Evolutionary conservation across 1,139 yeast species (phyloP).

Genomic region (Blastobotrys elegans): DNA sequence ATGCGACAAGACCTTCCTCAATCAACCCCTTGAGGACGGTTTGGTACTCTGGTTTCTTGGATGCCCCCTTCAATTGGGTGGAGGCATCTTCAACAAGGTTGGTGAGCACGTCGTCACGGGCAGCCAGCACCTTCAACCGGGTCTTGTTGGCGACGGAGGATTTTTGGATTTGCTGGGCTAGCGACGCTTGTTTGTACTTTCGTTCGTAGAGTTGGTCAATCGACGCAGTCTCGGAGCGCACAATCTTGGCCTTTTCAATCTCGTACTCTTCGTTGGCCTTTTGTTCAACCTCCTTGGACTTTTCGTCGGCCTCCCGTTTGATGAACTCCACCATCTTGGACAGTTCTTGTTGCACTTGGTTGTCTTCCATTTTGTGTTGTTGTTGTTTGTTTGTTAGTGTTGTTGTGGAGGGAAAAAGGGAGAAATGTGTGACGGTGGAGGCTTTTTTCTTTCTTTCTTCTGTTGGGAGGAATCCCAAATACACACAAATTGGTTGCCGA

Average conservation of each 20-base stretch:
- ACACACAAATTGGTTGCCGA: too few species aligned
- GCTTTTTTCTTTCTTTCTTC: too few species aligned
- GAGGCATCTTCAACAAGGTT: conserved; percentile 70
- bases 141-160: conserved; percentile 94
- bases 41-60: conserved; percentile 56
- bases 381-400: neutral
- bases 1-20: conserved; percentile 72
- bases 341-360: conserved; percentile 73
- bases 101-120: conserved; percentile 77
- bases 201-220: conserved; percentile 78
- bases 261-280: conserved; percentile 99
- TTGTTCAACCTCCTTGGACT: conserved; percentile 90
- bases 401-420: neutral
- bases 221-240: conserved; percentile 84
- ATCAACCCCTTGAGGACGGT: conserved; percentile 70
- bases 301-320: conserved; percentile 97
- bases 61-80: conserved; percentile 51
- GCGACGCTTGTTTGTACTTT: conserved; percentile 83
- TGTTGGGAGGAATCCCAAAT: too few species aligned
- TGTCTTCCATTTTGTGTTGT: conserved; percentile 2
- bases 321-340: conserved; percentile 98
- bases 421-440: too few species aligned
- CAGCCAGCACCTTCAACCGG: conserved; percentile 80
- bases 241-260: conserved; percentile 92
- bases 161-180: conserved; percentile 92